Evolutionary conservation across 2,329 filamentous ascomycete genomes (phyloP).

Genomic region (Scedosporium aurantiacum): DNA sequence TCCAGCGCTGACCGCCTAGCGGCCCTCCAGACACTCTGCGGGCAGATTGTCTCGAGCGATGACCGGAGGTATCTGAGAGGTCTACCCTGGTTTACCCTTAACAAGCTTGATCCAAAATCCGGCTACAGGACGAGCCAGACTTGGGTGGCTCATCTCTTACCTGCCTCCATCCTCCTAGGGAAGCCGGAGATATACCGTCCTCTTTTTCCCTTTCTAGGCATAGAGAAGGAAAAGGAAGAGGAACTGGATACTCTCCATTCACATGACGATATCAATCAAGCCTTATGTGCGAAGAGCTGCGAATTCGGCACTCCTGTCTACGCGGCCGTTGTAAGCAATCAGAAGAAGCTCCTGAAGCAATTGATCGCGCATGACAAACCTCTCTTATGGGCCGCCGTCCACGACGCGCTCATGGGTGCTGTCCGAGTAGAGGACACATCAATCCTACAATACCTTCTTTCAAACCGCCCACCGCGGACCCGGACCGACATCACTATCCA

Average conservation of each 20-base stretch:
- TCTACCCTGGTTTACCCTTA: neutral
- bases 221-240: neutral
- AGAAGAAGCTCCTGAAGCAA: neutral
- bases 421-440: neutral
- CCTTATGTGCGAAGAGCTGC: neutral
- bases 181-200: neutral
- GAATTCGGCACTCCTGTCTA: neutral
- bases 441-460: neutral
- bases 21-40: neutral
- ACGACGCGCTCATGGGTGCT: neutral
- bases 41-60: neutral
- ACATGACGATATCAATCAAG: neutral
- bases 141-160: neutral
- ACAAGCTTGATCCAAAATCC: neutral
- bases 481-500: neutral
- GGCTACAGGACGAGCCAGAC: neutral
- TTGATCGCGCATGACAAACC: neutral
- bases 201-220: neutral
- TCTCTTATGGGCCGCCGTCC: neutral
- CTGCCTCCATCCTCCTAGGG: neutral
- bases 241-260: neutral
- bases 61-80: neutral
- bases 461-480: neutral
- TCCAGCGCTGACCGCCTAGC: neutral
- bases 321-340: neutral